These are phyloP conservation scores for Candida tallmaniae DNA, from an alignment of 805 yeast genomes.

Conservation along the genomic window DNA sequence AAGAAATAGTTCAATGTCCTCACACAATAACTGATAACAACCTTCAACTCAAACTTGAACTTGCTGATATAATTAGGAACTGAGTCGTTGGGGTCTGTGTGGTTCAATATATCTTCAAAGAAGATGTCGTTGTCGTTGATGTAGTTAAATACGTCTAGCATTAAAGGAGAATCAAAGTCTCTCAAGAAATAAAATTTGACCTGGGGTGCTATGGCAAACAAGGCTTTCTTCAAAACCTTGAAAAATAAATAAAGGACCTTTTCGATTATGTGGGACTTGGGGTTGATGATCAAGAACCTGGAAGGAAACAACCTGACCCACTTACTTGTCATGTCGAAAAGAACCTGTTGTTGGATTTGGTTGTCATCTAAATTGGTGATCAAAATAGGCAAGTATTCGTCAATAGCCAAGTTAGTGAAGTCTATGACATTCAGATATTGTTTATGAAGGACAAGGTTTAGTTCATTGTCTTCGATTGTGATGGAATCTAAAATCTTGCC, in stretches of 20 bases:
- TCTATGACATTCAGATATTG: constrained; percentile 20
- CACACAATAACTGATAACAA: constrained; percentile 24
- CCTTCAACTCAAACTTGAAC: constrained; percentile 15
- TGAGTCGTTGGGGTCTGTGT: too few relatives aligned
- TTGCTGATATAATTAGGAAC: constrained; percentile 15
- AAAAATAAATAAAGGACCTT: constrained; percentile 28
- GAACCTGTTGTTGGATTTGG: constrained; percentile 26
- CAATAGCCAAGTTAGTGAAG: constrained; percentile 21
- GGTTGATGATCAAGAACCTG: constrained; percentile 19
- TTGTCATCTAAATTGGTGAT: constrained; percentile 19
- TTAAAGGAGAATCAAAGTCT: constrained; percentile 39
- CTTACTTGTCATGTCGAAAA: constrained; percentile 29
- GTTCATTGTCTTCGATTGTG: neutral
- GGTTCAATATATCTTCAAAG: constrained; percentile 5
- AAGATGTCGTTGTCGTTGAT: constrained; percentile 22
- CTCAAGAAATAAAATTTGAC: constrained; percentile 35
- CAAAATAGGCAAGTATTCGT: constrained; percentile 24
- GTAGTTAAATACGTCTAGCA: constrained; percentile 29
- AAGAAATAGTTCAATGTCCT: constrained; percentile 28
- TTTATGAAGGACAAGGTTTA: constrained; percentile 9
- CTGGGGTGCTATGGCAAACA: constrained; percentile 35
- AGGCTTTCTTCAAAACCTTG: constrained; percentile 28
- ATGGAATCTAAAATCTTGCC: constrained; percentile 11
- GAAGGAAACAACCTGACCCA: constrained; percentile 36
- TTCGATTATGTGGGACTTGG: constrained; percentile 26